phyloP scores from a whole-genome alignment of 2,329 filamentous ascomycete species.

The Aspergillus sp. region DNA sequence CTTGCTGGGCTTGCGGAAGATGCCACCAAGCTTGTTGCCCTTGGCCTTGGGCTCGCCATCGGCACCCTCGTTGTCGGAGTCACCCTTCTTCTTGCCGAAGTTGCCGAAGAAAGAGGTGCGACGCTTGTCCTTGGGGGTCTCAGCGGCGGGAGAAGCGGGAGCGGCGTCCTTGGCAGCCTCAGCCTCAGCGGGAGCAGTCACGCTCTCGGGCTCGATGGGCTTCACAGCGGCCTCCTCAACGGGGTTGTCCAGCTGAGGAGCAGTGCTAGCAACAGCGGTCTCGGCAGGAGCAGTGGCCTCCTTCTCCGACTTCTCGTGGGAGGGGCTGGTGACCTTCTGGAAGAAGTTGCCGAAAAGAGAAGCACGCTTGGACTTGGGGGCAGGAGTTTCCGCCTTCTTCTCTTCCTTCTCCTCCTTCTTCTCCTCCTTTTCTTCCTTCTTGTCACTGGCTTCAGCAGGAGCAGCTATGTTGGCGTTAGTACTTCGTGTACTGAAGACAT shows the following conservation, averaged over 20 bases:
- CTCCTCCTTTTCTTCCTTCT: slow-evolving; percentile 26
- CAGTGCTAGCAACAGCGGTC: slow-evolving; percentile 49
- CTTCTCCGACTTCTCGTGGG: slow-evolving; percentile 50
- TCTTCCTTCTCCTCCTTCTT: slow-evolving; percentile 31
- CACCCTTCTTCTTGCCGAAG: slow-evolving; percentile 54
- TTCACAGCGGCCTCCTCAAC: slow-evolving; percentile 41
- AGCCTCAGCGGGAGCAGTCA: slow-evolving; percentile 48
- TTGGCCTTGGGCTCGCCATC: slow-evolving; percentile 50
- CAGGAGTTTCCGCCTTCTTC: slow-evolving; percentile 43
- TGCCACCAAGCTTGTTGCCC: slow-evolving; percentile 47
- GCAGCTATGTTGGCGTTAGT: slow-evolving; percentile 21
- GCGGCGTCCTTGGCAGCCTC: slow-evolving; percentile 36
- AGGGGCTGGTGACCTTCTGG: slow-evolving; percentile 64
- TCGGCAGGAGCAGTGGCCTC: slow-evolving; percentile 52
- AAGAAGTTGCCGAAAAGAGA: slow-evolving; percentile 78
- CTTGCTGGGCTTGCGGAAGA: slow-evolving; percentile 53
- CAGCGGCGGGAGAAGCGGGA: slow-evolving; percentile 31
- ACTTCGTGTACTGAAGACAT: not conserved
- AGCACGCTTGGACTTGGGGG: slow-evolving; percentile 71
- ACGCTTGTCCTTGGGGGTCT: slow-evolving; percentile 50
- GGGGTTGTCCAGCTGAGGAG: slow-evolving; percentile 51
- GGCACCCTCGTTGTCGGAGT: slow-evolving; percentile 49
- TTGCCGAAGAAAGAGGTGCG: slow-evolving; percentile 57
- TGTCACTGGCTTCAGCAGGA: slow-evolving; percentile 11
- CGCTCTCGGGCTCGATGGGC: slow-evolving; percentile 43